Evolutionary conservation across 257 asterid species (phyloP).

Genomic region (Rubia yunnanensis): DNA sequence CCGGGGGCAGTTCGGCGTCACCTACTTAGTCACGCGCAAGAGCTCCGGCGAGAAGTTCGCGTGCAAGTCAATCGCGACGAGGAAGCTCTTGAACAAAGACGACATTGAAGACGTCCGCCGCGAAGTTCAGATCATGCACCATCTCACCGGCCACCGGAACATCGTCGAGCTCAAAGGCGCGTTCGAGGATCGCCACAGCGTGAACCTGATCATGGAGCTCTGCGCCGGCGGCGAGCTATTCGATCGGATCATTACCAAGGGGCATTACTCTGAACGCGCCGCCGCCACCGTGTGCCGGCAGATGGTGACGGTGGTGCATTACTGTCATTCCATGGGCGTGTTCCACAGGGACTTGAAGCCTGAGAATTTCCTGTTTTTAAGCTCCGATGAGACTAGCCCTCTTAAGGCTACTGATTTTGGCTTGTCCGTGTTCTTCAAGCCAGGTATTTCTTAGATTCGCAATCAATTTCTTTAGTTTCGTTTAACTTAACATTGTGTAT

Average conservation of each 20-base stretch:
- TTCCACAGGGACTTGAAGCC: slow-evolving; percentile 87
- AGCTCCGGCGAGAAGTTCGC: slow-evolving; percentile 47
- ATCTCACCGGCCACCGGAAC: slow-evolving; percentile 74
- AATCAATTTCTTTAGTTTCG: too few species aligned
- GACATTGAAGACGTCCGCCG: slow-evolving; percentile 78
- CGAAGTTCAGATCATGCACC: slow-evolving; percentile 96
- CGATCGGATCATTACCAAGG: slow-evolving; percentile 70
- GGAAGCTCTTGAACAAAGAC: slow-evolving; percentile 55
- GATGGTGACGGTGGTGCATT: slow-evolving; percentile 74
- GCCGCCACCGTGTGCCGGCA: slow-evolving; percentile 86
- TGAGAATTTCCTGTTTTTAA: slow-evolving; percentile 65
- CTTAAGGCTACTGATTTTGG: slow-evolving; percentile 87
- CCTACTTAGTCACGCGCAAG: slow-evolving; percentile 59
- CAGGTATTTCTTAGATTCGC: slow-evolving; percentile 25
- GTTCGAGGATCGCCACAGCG: slow-evolving; percentile 65
- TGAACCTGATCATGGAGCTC: slow-evolving; percentile 73
- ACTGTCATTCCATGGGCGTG: slow-evolving; percentile 85
- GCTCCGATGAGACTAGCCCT: slow-evolving; percentile 53
- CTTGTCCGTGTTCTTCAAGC: slow-evolving; percentile 60
- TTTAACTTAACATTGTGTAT: too few species aligned
- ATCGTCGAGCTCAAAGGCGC: slow-evolving; percentile 75
- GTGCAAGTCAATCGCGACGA: slow-evolving; percentile 83
- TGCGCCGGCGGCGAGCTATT: slow-evolving; percentile 88
- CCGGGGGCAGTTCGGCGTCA: slow-evolving; percentile 92
- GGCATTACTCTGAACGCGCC: slow-evolving; percentile 94